Percentiles rank a stretch among this genome's conserved stretches.
These are phyloP conservation scores for Apiospora koreana DNA, from an alignment of 2,329 filamentous ascomycete genomes.

Conservation along the genomic window DNA sequence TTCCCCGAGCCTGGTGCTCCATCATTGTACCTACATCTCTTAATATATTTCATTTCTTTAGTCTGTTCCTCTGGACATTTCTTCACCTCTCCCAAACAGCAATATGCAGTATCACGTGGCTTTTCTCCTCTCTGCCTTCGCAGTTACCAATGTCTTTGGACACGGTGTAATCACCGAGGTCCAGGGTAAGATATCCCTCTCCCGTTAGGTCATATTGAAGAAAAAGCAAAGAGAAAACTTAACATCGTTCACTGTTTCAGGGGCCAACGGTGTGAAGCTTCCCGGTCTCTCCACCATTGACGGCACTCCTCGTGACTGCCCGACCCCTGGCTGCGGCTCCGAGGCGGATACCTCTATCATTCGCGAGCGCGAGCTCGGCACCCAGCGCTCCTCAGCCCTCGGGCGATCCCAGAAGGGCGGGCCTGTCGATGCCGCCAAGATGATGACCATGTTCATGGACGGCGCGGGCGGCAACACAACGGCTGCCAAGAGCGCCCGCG, in stretches of 20 bases:
- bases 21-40: not conserved
- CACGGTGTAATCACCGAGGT: constrained; percentile 21
- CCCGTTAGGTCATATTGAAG: not conserved
- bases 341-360: constrained; percentile 70
- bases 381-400: constrained; percentile 53
- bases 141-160: constrained; percentile 17
- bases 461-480: constrained; percentile 33
- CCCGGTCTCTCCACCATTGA: constrained; percentile 47
- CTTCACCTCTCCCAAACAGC: not conserved
- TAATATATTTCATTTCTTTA: not conserved
- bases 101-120: constrained; percentile 18
- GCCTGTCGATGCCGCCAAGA: constrained; percentile 54
- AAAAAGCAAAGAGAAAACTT: not conserved
- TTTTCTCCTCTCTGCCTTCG: constrained; percentile 19
- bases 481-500: constrained; percentile 21
- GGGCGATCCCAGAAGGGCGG: constrained; percentile 61
- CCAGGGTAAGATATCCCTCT: constrained; percentile 3
- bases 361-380: constrained; percentile 56
- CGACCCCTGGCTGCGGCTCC: constrained; percentile 58
- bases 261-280: constrained; percentile 20
- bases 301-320: constrained; percentile 66
- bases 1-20: constrained; percentile 10
- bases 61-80: not conserved
- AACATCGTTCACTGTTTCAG: not conserved
- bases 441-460: constrained; percentile 60